Conservation (phyloP, 805 yeast species). For the Spathaspora sp. region DNA sequence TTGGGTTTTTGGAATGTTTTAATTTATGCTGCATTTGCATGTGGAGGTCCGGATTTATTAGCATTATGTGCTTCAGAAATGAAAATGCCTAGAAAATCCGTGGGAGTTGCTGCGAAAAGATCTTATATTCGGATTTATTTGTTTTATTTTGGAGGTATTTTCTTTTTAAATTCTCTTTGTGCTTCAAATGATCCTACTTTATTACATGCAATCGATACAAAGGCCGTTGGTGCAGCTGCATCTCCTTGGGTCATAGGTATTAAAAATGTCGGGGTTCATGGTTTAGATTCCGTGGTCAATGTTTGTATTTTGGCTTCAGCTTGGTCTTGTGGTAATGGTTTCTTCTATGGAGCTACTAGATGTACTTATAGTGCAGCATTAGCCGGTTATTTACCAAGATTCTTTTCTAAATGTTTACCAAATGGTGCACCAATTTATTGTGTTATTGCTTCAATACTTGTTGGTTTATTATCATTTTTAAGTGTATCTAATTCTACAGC, state of each 20-base stretch:
- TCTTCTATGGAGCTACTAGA: constrained; percentile 32
- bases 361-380: constrained; percentile 29
- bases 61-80: constrained; percentile 38
- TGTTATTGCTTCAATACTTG: constrained; percentile 17
- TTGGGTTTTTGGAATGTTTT: constrained; percentile 32
- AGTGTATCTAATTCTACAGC: constrained; percentile 23
- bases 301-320: constrained; percentile 31
- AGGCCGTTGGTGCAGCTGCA: constrained; percentile 36
- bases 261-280: constrained; percentile 28
- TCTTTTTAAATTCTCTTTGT: constrained; percentile 32
- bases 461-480: constrained; percentile 27
- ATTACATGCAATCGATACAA: constrained; percentile 17
- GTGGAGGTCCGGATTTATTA: constrained; percentile 35
- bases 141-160: constrained; percentile 36
- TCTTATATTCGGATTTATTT: constrained; percentile 30
- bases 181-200: constrained; percentile 31
- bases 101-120: constrained; percentile 32
- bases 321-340: constrained; percentile 36
- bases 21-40: constrained; percentile 31
- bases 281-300: constrained; percentile 32
- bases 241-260: constrained; percentile 39
- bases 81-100: constrained; percentile 36
- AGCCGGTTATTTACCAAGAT: constrained; percentile 33
- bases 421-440: constrained; percentile 33
- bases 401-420: constrained; percentile 27